Percentiles rank a stretch among this genome's conserved stretches.
These are phyloP conservation scores for Mucor indicus DNA, from an alignment of 371 early-diverging fungal species.

Conservation along the genomic window DNA sequence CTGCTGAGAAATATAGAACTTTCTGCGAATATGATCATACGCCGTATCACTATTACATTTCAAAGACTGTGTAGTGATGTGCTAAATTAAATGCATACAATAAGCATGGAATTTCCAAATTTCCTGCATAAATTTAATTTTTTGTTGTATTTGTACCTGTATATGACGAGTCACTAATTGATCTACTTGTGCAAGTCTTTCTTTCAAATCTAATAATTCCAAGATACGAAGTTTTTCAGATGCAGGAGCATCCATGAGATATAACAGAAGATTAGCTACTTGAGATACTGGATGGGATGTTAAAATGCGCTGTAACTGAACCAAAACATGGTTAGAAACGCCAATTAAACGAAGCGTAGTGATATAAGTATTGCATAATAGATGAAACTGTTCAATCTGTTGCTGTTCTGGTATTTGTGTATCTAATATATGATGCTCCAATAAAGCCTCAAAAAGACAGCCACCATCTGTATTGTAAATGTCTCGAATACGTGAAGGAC, in stretches of 20 bases:
- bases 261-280: conserved; percentile 65
- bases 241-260: conserved; percentile 60
- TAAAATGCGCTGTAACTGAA: conserved; percentile 49
- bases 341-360: conserved; percentile 62
- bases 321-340: conserved; percentile 53
- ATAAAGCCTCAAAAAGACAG: conserved; percentile 6
- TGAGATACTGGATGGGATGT: conserved; percentile 52
- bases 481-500: conserved; percentile 28
- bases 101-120: neutral
- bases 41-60: conserved; percentile 7
- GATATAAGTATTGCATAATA: conserved; percentile 52
- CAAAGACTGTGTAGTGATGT: conserved; percentile 12
- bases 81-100: neutral
- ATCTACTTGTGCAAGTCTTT: conserved; percentile 48
- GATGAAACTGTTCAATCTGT: conserved; percentile 25
- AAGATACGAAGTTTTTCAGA: conserved; percentile 68
- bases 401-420: neutral
- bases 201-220: conserved; percentile 51
- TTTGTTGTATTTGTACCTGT: conserved; percentile 43
- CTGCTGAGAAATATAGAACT: conserved; percentile 77
- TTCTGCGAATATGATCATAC: conserved; percentile 69
- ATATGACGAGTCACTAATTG: conserved; percentile 68
- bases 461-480: conserved; percentile 15
- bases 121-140: conserved; percentile 11
- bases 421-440: conserved; percentile 9